Evolutionary conservation across 495 filamentous ascomycete genomes (phyloP).

Genomic region (Staphylotrichum longicolle): DNA sequence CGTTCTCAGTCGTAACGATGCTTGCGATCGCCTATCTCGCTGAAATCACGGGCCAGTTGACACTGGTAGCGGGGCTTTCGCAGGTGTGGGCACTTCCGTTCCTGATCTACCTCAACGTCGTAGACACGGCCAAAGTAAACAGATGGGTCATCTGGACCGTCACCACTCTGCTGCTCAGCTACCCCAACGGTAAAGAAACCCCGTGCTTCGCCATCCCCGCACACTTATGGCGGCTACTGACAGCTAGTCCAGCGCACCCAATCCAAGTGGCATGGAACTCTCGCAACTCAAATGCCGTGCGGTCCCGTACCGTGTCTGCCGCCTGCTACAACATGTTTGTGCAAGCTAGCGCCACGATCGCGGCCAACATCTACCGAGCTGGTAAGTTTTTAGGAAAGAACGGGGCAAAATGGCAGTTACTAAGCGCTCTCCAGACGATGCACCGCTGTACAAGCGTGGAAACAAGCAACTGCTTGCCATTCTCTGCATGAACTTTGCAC

Average conservation of each 20-base stretch:
- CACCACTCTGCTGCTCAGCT: slow-evolving; percentile 56
- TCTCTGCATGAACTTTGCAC: slow-evolving; percentile 51
- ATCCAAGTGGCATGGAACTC: slow-evolving; percentile 67
- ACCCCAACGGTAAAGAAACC: slow-evolving; percentile 51
- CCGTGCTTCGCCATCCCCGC: neutral
- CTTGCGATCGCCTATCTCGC: slow-evolving; percentile 49
- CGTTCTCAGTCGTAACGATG: slow-evolving; percentile 41
- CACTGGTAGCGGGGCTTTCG: slow-evolving; percentile 43
- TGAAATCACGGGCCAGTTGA: slow-evolving; percentile 51
- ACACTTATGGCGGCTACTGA: neutral
- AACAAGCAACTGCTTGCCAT: slow-evolving; percentile 62
- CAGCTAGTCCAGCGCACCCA: slow-evolving; percentile 42
- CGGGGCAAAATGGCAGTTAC: slow-evolving; percentile 26
- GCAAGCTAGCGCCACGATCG: slow-evolving; percentile 61
- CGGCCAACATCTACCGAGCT: slow-evolving; percentile 63
- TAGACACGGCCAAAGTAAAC: slow-evolving; percentile 44
- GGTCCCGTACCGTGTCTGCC: slow-evolving; percentile 55
- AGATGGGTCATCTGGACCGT: slow-evolving; percentile 58
- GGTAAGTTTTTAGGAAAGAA: slow-evolving; percentile 36
- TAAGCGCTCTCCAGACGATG: slow-evolving; percentile 52
- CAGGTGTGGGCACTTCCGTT: slow-evolving; percentile 59
- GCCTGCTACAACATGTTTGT: slow-evolving; percentile 66
- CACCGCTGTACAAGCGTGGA: slow-evolving; percentile 59
- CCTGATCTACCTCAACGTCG: slow-evolving; percentile 52
- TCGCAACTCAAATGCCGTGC: slow-evolving; percentile 57